Evolutionary conservation across 1,284 basidiomycete genomes (phyloP).

Genomic region (Sporisorium iseilematis-ciliati): DNA sequence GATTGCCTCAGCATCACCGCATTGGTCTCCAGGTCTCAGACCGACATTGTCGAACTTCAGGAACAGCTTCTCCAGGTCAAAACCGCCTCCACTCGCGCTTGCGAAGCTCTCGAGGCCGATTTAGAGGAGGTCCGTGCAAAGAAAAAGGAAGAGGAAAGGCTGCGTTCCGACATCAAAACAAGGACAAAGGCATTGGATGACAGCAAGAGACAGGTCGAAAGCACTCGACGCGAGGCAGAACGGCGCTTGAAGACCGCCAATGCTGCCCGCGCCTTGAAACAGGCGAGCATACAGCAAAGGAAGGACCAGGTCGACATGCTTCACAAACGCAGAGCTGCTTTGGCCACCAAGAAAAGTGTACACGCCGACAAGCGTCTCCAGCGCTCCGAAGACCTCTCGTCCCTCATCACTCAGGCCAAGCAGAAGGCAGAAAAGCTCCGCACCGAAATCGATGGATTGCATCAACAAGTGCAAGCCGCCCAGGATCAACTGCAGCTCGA

Average conservation of each 20-base stretch:
- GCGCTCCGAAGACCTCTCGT: constrained; percentile 28
- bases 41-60: constrained; percentile 73
- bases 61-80: constrained; percentile 82
- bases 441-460: constrained; percentile 18
- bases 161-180: constrained; percentile 81
- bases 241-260: constrained; percentile 83
- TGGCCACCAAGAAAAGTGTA: constrained; percentile 48
- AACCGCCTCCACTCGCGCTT: constrained; percentile 73
- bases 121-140: constrained; percentile 80
- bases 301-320: constrained; percentile 79
- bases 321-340: constrained; percentile 73
- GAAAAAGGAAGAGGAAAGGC: constrained; percentile 85
- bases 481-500: constrained; percentile 33
- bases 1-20: constrained; percentile 37
- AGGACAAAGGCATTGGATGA: constrained; percentile 88
- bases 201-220: constrained; percentile 83
- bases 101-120: constrained; percentile 76
- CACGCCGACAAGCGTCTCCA: constrained; percentile 42
- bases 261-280: constrained; percentile 72
- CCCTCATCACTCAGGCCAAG: constrained; percentile 22
- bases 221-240: constrained; percentile 83
- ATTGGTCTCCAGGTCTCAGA: constrained; percentile 30
- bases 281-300: constrained; percentile 71
- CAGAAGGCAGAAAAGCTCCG: constrained; percentile 21
- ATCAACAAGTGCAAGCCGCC: constrained; percentile 27